Evolutionary conservation across 1,284 basidiomycete genomes (phyloP), one percentile per base, ranked within the genome.

Genomic region (Singerocomus inundabilis): DNA sequence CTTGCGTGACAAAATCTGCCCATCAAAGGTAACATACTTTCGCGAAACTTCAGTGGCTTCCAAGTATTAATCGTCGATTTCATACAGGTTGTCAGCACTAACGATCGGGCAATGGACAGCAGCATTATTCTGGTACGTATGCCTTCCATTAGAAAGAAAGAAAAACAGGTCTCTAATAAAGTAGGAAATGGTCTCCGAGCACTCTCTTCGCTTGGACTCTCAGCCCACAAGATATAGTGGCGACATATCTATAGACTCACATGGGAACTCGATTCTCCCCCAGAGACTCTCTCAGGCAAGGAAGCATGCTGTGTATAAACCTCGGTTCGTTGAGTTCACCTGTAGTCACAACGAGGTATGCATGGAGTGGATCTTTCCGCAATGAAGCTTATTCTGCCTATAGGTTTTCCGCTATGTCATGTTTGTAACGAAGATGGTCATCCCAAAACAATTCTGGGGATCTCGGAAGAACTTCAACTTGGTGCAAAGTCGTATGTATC

Each of bases 361-460:
- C 28, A 9, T 2, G 1, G 12, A 35, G 33, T 34, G 11, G 25
- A 3, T 21, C 16, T 31, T 15, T 35, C 5, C 2, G 26, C 38
- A 12, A n/a, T 5, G 15, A 43, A 25, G 16, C n/a, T 48, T 28
- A 54, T n/a, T 18, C 9, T 39, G 2, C 16, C 8, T 24, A 5
- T 50, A 91, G 88, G 88, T 97, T 34, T 83, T 77, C 57, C 76
- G 83, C 16, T 96, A 84, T 68, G 78, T 82, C 5, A 70, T 73
- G 1, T 62, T 81, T 0, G 75, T 89, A 21, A 82, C 92, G 0
- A 81, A 82, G 34, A 64, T 73, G 2, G 78, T 97, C 3, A 81
- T 98, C 35, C 90, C 94, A 0, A 74, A 77, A 15, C 75, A 76
- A 5, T 78, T 97, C 44, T 91, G 93, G 82, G 96, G 96, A 3